These are phyloP conservation scores for Capsicum baccatum DNA, from an alignment of 257 asterid genomes.

Conservation along the genomic window DNA sequence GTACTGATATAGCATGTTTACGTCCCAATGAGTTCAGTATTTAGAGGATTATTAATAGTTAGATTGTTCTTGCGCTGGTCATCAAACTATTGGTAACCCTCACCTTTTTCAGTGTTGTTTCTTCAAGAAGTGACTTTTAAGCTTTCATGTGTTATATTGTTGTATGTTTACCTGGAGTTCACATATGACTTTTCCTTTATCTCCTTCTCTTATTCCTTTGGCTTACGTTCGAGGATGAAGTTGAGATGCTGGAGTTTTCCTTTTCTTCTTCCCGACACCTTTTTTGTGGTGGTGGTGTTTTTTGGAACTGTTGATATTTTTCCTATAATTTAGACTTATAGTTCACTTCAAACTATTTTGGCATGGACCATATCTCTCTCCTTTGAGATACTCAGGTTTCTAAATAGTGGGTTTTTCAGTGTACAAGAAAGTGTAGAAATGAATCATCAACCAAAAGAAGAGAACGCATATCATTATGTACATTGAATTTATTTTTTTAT, in stretches of 20 bases:
- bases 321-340: background rate
- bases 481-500: background rate
- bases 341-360: background rate
- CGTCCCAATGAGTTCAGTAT: background rate
- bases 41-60: background rate
- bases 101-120: background rate
- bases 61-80: background rate
- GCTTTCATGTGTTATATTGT: background rate
- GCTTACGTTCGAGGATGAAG: background rate
- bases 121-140: background rate
- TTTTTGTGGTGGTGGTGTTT: background rate
- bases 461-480: background rate
- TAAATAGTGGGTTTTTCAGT: background rate
- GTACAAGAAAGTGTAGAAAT: background rate
- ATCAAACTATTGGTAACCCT: background rate
- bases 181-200: background rate
- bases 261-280: background rate
- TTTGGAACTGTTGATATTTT: background rate
- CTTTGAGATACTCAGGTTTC: background rate
- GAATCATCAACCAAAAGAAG: background rate
- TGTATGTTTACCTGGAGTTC: background rate
- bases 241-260: slow-evolving; percentile 13
- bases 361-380: slow-evolving; percentile 7
- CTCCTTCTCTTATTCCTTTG: background rate
- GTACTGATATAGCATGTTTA: background rate